These are phyloP conservation scores for Aspergillus indologenus DNA, from an alignment of 495 filamentous ascomycete genomes.

Conservation along the genomic window DNA sequence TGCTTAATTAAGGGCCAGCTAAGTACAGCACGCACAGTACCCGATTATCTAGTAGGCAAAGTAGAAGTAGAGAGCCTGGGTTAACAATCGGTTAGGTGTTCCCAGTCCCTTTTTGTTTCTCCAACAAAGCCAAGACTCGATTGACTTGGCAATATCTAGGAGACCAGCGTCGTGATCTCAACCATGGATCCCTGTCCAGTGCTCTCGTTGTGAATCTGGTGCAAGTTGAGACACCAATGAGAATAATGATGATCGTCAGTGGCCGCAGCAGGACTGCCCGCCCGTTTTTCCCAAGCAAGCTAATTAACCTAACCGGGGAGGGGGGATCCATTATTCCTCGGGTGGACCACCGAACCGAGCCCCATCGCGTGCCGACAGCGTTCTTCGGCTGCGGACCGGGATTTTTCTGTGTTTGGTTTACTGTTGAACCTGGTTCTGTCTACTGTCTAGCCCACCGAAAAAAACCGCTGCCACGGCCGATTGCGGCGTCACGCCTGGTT, in stretches of 20 bases:
- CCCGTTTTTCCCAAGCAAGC: not conserved
- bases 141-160: not conserved
- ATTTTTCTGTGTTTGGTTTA: no score
- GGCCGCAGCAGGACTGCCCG: no score
- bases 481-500: no score
- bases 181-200: no score
- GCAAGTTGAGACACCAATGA: not conserved
- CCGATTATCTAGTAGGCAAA: no score
- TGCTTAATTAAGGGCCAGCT: no score
- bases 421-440: no score
- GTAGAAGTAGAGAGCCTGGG: no score
- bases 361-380: not conserved
- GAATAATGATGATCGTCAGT: not conserved
- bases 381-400: not conserved
- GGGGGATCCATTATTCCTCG: not conserved
- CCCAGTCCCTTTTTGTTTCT: not conserved
- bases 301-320: not conserved
- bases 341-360: not conserved
- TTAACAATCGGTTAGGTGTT: not conserved
- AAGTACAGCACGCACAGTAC: no score
- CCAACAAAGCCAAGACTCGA: not conserved
- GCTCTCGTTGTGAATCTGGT: not conserved
- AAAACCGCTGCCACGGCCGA: no score
- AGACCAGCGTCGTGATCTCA: not conserved
- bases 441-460: no score